Conservation (phyloP, 1,284 basidiomycete species). For the Leccinum subrobustum region DNA sequence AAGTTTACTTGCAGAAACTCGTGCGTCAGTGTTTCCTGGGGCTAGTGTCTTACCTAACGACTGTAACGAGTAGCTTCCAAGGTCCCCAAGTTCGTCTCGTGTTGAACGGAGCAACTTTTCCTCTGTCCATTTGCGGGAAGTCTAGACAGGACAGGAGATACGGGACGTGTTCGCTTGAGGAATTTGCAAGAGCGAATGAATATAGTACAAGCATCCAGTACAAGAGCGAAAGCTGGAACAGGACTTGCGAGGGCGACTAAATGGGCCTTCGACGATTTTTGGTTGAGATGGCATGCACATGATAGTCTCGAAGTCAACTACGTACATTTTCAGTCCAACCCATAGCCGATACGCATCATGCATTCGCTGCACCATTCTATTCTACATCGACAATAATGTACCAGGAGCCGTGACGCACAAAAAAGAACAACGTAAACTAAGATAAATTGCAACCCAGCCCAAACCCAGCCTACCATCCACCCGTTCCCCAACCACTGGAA, state of each 20-base stretch:
- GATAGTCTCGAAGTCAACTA: background rate
- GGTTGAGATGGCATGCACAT: background rate
- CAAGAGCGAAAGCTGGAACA: constrained; percentile 38
- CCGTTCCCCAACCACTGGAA: constrained; percentile 35
- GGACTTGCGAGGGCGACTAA: constrained; percentile 34
- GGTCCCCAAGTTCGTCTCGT: constrained; percentile 44
- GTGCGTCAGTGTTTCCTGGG: too few relatives aligned
- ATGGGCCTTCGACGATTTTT: background rate
- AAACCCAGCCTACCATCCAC: constrained; percentile 35
- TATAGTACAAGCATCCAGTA: constrained; percentile 32
- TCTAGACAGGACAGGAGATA: constrained; percentile 30
- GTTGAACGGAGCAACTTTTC: constrained; percentile 43
- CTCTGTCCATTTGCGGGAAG: constrained; percentile 35
- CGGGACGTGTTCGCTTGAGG: constrained; percentile 41
- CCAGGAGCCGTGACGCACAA: constrained; percentile 7
- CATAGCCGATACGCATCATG: background rate
- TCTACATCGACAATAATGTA: constrained; percentile 31
- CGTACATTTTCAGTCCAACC: background rate
- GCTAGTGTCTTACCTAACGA: background rate
- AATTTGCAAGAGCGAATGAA: constrained; percentile 36
- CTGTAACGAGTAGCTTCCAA: constrained; percentile 24
- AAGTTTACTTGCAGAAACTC: too few relatives aligned
- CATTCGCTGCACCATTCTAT: constrained; percentile 21
- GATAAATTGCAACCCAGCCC: constrained; percentile 20
- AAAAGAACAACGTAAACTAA: constrained; percentile 11